Conservation (phyloP, 75 land plant species). For the Isoetes taiwanensis region DNA sequence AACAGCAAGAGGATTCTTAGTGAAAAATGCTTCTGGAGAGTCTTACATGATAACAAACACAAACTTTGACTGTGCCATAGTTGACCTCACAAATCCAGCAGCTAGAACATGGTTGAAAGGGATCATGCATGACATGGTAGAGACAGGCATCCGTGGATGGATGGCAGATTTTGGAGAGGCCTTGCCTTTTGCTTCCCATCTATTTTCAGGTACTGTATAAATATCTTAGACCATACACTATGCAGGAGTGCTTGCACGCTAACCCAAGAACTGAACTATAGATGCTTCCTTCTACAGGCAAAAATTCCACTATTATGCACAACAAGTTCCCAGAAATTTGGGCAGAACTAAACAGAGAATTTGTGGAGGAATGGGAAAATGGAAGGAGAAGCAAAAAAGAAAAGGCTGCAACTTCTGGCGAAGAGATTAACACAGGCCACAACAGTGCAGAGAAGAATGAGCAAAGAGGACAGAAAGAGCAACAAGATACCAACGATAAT, state of each 20-base stretch:
- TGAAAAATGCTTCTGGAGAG: constrained; percentile 36
- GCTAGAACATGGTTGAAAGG: constrained; percentile 60
- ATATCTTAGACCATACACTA: no score
- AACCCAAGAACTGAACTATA: no score
- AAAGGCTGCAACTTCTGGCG: constrained; percentile 23
- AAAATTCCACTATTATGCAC: constrained; percentile 59
- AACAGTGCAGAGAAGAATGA: background rate
- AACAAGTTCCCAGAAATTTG: constrained; percentile 81
- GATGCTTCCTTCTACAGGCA: constrained; percentile 34
- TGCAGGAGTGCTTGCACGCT: no score
- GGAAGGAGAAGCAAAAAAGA: background rate
- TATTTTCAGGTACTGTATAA: constrained; percentile 43
- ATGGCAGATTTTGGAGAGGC: constrained; percentile 98
- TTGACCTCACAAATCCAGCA: constrained; percentile 72
- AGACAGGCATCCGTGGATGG: constrained; percentile 60
- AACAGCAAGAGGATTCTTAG: constrained; percentile 35
- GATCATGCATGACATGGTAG: constrained; percentile 53
- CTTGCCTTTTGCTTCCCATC: constrained; percentile 60
- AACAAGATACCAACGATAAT: background rate
- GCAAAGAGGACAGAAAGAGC: background rate
- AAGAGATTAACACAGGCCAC: background rate
- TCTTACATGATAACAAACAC: constrained; percentile 85
- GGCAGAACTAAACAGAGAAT: constrained; percentile 77
- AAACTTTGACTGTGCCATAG: constrained; percentile 71
- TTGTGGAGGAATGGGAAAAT: constrained; percentile 75